Evolutionary conservation across 768 basidiomycete species (phyloP), one percentile per base, ranked within the genome.

Genomic region (Cystobasidium tubakii): DNA sequence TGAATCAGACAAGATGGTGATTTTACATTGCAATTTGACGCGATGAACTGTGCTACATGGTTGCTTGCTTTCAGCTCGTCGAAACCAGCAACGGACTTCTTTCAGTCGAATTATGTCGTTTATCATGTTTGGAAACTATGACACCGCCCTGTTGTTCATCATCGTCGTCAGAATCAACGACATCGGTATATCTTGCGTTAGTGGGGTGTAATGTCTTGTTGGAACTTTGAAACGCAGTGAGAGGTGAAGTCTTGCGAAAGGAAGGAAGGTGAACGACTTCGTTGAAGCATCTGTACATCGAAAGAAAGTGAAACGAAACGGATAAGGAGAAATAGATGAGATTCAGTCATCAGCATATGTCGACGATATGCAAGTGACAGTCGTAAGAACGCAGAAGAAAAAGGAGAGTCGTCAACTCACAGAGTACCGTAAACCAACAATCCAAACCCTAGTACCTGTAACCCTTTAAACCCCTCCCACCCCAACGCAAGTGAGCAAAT

Each of bases 341-440:
- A n/a, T n/a, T n/a, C n/a, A n/a, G n/a, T n/a, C n/a, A n/a, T n/a
- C n/a, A n/a, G n/a, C n/a, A n/a, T n/a, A n/a, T n/a, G n/a, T n/a
- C n/a, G n/a, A n/a, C n/a, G n/a, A n/a, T n/a, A n/a, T n/a, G n/a
- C n/a, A n/a, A n/a, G n/a, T n/a, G n/a, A n/a, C n/a, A n/a, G n/a
- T n/a, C n/a, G n/a, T n/a, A n/a, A n/a, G n/a, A n/a, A n/a, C n/a
- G n/a, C n/a, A n/a, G 39, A 15, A 39, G 15, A 15, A 15, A 39
- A 39, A 39, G 15, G 39, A 39, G 39, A 39, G 39, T 39, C n/a
- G n/a, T n/a, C n/a, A 44, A 72, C 75, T 70, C 54, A 76, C 76
- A 95, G 94, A 86, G 79, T 76, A 53, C 86, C 90, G 83, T 84
- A 95, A 87, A 98, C 94, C 73, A 99, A 85, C 55, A 97, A 82